A percentile compares a stretch with the other conserved stretches of the same genome.
phyloP scores from a whole-genome alignment of 2,329 filamentous ascomycete species.

The Coniochaeta sp. region DNA sequence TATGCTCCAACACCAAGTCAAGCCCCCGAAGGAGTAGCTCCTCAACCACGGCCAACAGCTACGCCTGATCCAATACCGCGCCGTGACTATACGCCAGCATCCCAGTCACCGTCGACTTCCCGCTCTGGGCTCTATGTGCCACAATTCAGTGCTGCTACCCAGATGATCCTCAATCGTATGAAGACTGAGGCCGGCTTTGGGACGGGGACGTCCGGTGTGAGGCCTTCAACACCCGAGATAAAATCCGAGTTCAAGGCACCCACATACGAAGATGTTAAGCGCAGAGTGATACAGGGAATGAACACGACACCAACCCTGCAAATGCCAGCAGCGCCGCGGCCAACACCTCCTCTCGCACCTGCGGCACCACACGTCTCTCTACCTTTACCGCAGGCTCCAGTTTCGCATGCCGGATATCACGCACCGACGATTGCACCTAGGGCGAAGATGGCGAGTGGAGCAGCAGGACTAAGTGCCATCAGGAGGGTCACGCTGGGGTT shows the following conservation, averaged over 20 bases:
- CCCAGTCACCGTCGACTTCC: conserved; percentile 4
- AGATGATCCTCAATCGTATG: conserved; percentile 32
- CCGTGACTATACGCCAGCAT: background rate
- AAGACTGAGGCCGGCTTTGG: conserved; percentile 26
- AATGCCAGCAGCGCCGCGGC: conserved; percentile 18
- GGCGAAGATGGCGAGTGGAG: background rate
- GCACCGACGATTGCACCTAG: background rate
- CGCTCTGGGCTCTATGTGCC: conserved; percentile 16
- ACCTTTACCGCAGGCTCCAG: no score
- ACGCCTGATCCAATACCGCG: background rate
- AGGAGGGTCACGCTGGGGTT: conserved; percentile 17
- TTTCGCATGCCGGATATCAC: background rate
- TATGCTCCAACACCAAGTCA: background rate
- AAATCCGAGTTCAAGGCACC: conserved; percentile 20
- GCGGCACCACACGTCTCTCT: conserved; percentile 4
- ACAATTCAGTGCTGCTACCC: conserved; percentile 26
- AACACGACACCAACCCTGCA: conserved; percentile 29
- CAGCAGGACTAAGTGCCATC: conserved; percentile 17
- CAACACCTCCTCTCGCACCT: conserved; percentile 7
- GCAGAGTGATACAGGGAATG: conserved; percentile 31
- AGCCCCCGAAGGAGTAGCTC: background rate
- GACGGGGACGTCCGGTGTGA: conserved; percentile 25
- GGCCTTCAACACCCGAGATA: conserved; percentile 13
- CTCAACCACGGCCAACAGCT: background rate
- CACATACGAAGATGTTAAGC: conserved; percentile 30